phyloP scores from a whole-genome alignment of 805 yeast genomes.

The Starmera amethionina region DNA sequence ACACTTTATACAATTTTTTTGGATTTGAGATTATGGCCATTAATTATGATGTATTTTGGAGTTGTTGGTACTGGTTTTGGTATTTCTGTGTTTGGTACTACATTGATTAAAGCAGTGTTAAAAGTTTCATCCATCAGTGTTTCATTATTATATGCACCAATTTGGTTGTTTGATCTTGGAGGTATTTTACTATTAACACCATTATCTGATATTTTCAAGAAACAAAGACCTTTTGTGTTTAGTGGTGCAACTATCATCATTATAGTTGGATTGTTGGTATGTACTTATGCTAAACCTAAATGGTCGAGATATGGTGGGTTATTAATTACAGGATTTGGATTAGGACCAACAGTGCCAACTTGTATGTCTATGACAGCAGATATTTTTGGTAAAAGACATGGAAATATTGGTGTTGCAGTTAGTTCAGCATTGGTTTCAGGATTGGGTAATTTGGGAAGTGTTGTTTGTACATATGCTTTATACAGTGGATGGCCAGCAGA shows the following conservation, averaged over 20 bases:
- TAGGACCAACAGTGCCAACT: slow-evolving; percentile 88
- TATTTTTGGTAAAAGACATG: slow-evolving; percentile 59
- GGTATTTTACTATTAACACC: slow-evolving; percentile 73
- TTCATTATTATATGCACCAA: slow-evolving; percentile 76
- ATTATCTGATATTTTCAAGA: slow-evolving; percentile 60
- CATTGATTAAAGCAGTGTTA: slow-evolving; percentile 50
- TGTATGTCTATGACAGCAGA: slow-evolving; percentile 79
- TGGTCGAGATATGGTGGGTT: slow-evolving; percentile 81
- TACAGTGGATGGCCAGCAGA: slow-evolving; percentile 87
- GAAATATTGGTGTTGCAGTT: slow-evolving; percentile 80
- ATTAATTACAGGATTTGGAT: slow-evolving; percentile 74
- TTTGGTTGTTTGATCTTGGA: slow-evolving; percentile 77
- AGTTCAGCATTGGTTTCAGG: slow-evolving; percentile 80
- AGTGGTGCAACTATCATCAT: slow-evolving; percentile 53
- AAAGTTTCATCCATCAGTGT: slow-evolving; percentile 61
- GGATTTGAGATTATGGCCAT: slow-evolving; percentile 70
- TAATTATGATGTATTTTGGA: slow-evolving; percentile 82
- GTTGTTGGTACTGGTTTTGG: slow-evolving; percentile 91
- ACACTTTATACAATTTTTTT: slow-evolving; percentile 46
- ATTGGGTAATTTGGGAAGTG: slow-evolving; percentile 79
- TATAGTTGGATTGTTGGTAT: slow-evolving; percentile 64
- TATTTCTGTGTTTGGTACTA: slow-evolving; percentile 74
- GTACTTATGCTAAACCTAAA: slow-evolving; percentile 61
- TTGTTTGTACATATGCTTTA: slow-evolving; percentile 76
- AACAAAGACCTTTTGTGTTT: slow-evolving; percentile 53